Conservation (phyloP, 768 basidiomycete species). For the Porpolomopsis calyptriformis region DNA sequence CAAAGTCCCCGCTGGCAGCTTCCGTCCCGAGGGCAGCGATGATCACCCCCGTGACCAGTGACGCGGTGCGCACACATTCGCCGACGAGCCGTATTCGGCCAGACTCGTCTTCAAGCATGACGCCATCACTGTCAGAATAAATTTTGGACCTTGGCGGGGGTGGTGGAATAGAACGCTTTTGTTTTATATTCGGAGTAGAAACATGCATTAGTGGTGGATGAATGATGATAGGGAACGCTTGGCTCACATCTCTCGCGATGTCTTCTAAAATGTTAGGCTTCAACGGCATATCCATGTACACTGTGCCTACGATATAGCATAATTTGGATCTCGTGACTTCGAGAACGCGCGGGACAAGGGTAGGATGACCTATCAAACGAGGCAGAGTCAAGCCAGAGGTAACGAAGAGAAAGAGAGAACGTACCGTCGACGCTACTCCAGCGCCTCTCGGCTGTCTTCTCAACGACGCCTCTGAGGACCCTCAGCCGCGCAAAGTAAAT, state of each 20-base stretch:
- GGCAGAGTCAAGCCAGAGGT: not conserved
- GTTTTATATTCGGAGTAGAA: too few species aligned
- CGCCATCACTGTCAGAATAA: conserved; percentile 61
- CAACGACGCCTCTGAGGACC: conserved; percentile 30
- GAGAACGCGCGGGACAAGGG: conserved; percentile 68
- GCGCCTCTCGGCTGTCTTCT: conserved; percentile 27
- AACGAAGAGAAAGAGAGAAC: conserved; percentile 6
- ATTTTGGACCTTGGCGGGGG: conserved; percentile 70
- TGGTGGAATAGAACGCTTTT: conserved; percentile 84
- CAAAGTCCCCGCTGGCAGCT: conserved; percentile 82
- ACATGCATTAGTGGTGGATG: conserved; percentile 25
- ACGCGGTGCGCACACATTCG: conserved; percentile 44
- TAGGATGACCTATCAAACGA: conserved; percentile 47
- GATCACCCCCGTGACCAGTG: conserved; percentile 85
- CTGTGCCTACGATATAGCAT: conserved; percentile 88
- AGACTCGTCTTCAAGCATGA: conserved; percentile 94
- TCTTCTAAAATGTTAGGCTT: conserved; percentile 98
- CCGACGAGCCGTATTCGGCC: conserved; percentile 88
- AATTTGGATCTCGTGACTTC: conserved; percentile 78
- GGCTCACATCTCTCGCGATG: conserved; percentile 77
- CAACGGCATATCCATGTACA: conserved; percentile 98
- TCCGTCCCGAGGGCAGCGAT: conserved; percentile 86
- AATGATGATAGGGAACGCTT: conserved; percentile 1
- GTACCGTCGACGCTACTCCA: conserved; percentile 36
- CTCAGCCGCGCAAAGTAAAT: conserved; percentile 43